phyloP scores from a whole-genome alignment of 805 yeast species.

The Ogataea ramenticola region DNA sequence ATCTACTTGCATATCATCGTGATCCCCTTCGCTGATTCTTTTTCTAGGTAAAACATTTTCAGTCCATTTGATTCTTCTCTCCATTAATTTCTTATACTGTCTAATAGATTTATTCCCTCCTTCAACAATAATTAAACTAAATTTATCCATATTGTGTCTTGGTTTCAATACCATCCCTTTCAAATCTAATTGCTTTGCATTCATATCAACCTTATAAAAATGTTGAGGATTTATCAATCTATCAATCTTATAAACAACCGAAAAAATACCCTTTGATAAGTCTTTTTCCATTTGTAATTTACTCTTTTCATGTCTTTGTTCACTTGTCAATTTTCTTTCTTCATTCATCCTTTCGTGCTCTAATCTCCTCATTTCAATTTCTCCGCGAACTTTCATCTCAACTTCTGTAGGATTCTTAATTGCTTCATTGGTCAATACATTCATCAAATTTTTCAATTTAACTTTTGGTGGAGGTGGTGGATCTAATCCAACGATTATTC shows the following conservation, averaged over 20 bases:
- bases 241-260: slow-evolving; percentile 53
- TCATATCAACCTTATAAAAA: slow-evolving; percentile 65
- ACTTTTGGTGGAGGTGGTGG: slow-evolving; percentile 90
- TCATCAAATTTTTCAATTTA: slow-evolving; percentile 77
- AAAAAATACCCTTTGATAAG: slow-evolving; percentile 39
- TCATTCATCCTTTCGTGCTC: slow-evolving; percentile 57
- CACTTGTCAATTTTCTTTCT: slow-evolving; percentile 53
- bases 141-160: slow-evolving; percentile 25
- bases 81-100: slow-evolving; percentile 57
- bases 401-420: slow-evolving; percentile 84
- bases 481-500: slow-evolving; percentile 71
- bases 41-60: slow-evolving; percentile 34
- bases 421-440: slow-evolving; percentile 76
- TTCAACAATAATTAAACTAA: slow-evolving; percentile 61
- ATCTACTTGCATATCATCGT: slow-evolving; percentile 11
- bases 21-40: not conserved
- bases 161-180: slow-evolving; percentile 54
- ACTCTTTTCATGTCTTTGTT: slow-evolving; percentile 46
- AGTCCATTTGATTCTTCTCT: slow-evolving; percentile 64
- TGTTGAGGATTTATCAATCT: slow-evolving; percentile 58
- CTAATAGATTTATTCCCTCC: slow-evolving; percentile 60
- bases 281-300: slow-evolving; percentile 40
- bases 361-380: slow-evolving; percentile 54
- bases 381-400: slow-evolving; percentile 62
- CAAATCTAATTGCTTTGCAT: slow-evolving; percentile 66